Evolutionary conservation across 225 moss, liverwort and hornwort species (phyloP), one percentile per base, ranked within the genome.

Genomic region (Physcomitrium patens): DNA sequence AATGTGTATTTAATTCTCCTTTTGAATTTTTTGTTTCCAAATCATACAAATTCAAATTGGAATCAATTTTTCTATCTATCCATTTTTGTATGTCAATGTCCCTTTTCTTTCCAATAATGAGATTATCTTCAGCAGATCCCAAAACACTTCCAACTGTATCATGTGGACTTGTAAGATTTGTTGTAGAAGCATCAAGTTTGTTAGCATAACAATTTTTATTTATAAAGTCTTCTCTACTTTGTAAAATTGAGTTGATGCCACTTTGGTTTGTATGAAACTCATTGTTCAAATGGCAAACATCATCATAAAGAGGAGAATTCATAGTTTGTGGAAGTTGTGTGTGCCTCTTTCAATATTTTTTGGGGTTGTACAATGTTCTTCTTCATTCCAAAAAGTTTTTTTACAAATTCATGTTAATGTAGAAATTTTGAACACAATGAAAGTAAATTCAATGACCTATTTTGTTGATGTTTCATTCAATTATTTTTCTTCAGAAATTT

Each of bases 11-110:
- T 1, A 0, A 0, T 0, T 0, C 0, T 0, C 0, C 18, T 12
- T 0, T 15, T 46, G 57, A 50, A 0, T 72, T 63, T 0, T 54
- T 19, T 17, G 6, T 9, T 54, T 76, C 8, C 1, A 68, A 49
- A 44, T 14, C 22, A 62, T 12, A n/a, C 0, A 69, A 17, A 18
- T 65, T 23, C 26, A 20, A 31, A 57, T 18, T 69, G 0, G 27
- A 77, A 59, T 73, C 69, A 60, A 73, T 77, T 0, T 70, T 52
- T 28, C 67, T 55, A 3, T 84, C 55, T 26, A 66, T 73, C 73
- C 55, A 65, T 3, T 65, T 55, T 54, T 80, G 47, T 13, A 69
- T 0, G 4, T 70, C 19, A 69, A 61, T 48, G 0, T 13, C 10
- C 12, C 80, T 41, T 18, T 7, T 0, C 45, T 55, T 20, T 53